A percentile compares a stretch with the other conserved stretches of the same genome.
phyloP scores from a whole-genome alignment of 495 filamentous ascomycete species.

The Penicillium soppii region DNA sequence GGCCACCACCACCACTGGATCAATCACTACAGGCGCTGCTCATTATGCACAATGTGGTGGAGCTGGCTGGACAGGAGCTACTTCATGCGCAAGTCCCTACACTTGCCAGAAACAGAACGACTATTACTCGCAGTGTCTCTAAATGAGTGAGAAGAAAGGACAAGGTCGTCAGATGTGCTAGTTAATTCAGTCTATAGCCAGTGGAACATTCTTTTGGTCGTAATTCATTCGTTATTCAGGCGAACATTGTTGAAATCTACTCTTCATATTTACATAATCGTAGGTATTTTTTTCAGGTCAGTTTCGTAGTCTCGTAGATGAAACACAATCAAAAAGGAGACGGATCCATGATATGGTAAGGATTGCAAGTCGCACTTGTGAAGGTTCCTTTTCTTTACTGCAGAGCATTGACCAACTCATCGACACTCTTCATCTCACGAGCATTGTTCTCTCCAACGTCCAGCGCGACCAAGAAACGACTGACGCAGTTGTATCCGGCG shows the following conservation, averaged over 20 bases:
- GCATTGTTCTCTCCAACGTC: slow-evolving; percentile 60
- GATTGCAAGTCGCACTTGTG: neutral
- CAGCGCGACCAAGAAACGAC: slow-evolving; percentile 77
- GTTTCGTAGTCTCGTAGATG: too few species aligned
- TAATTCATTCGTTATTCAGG: too few species aligned
- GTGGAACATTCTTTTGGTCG: too few species aligned
- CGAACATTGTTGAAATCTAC: too few species aligned
- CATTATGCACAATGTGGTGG: slow-evolving; percentile 54
- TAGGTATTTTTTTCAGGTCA: too few species aligned
- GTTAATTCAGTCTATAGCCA: neutral
- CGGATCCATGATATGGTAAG: too few species aligned
- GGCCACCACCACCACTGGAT: slow-evolving; percentile 22
- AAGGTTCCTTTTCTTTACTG: neutral
- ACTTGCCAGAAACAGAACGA: slow-evolving; percentile 38
- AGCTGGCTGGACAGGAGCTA: slow-evolving; percentile 44
- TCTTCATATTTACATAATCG: neutral
- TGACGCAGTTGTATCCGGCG: slow-evolving; percentile 84
- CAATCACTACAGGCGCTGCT: slow-evolving; percentile 21
- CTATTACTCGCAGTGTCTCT: slow-evolving; percentile 51
- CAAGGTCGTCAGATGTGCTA: neutral
- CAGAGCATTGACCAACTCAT: slow-evolving; percentile 33
- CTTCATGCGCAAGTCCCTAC: slow-evolving; percentile 40
- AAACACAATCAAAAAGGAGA: too few species aligned
- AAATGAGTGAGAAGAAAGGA: neutral
- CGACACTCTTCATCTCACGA: slow-evolving; percentile 42